Base-by-base conservation (phyloP, 2,329 filamentous ascomycete species). In the Coniella vitis region DNA sequence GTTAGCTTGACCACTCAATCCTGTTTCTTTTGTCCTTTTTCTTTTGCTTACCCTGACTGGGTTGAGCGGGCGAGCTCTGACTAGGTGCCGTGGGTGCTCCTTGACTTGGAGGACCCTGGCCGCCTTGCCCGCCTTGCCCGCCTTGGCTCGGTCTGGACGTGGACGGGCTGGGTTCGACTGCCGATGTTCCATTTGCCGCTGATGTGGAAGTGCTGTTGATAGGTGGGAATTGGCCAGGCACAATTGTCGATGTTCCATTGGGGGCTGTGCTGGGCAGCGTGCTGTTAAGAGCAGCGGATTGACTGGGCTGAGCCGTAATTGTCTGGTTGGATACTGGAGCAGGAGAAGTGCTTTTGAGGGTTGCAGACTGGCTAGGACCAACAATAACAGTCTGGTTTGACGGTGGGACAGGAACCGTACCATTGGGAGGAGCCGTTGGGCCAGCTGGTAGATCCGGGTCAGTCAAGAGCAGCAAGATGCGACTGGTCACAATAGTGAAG, bases 401-500 rank as follows among this genome's bases (percentile, higher is more conserved):
- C 1, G 50, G 21, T n/a, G 48, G 40, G 19, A 17, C 32, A 35
- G 51, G 36, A 14, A 40, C 20, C 9, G 51, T 53, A 34, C 34
- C 29, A 44, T 53, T 53, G 35, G 40, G 29, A 16, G 48, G 13
- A 16, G 44, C 44, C 14, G 48, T 35, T 25, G 51, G 40, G 31
- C 44, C 40, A 41, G 45, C 19, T 31, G 51, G 16, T 19, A 38
- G 29, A n/a, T 35, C 38, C 2, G 45, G 31, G 45, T 53, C 43
- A 41, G 48, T 36, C 29, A 34, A 25, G 14, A 38, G 7, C 16
- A 37, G 38, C 3, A 37, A 29, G 10, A 35, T 25, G 2, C 44
- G 44, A 38, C 40, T 45, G 21, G 51, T 40, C 3, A 48, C 36
- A 14, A 48, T 39, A 41, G 48, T 25, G 16, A 40, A 32, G 31